Conservation (phyloP, 2,329 filamentous ascomycete species). For the Xylogone sp. region DNA sequence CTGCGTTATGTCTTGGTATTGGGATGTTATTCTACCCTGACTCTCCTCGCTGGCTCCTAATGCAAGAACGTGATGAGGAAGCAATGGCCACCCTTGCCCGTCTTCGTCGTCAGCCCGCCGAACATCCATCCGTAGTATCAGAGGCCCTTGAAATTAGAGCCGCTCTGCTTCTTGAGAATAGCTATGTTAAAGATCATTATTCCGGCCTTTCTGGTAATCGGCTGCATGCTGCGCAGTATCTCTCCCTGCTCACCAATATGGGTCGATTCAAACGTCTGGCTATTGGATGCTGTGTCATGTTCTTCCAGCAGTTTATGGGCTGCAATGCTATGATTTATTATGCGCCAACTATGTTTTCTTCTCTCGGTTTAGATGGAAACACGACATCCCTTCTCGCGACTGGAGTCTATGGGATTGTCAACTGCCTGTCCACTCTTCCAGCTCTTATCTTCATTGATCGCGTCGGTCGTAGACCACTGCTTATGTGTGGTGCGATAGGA, state of each 20-base stretch:
- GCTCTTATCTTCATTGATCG: constrained; percentile 28
- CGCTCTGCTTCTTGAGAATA: constrained; percentile 54
- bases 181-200: constrained; percentile 45
- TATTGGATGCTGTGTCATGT: constrained; percentile 21
- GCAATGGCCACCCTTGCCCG: constrained; percentile 45
- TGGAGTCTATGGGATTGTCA: constrained; percentile 54
- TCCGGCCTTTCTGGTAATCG: constrained; percentile 25
- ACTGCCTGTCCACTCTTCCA: constrained; percentile 41
- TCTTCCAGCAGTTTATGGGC: constrained; percentile 30
- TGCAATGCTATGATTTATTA: constrained; percentile 30
- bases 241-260: constrained; percentile 13
- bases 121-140: constrained; percentile 47
- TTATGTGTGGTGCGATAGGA: constrained; percentile 42
- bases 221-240: constrained; percentile 14
- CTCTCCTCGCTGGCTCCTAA: constrained; percentile 53
- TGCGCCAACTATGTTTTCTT: constrained; percentile 42
- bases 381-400: constrained; percentile 50
- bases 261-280: constrained; percentile 15
- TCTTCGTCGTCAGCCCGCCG: constrained; percentile 42
- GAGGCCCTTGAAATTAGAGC: constrained; percentile 59
- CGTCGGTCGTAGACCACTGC: constrained; percentile 31
- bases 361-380: constrained; percentile 37
- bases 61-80: constrained; percentile 52
- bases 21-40: constrained; percentile 59
- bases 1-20: constrained; percentile 48